Conservation (phyloP, 495 filamentous ascomycete species). For the Friedmanniomyces simplex region DNA sequence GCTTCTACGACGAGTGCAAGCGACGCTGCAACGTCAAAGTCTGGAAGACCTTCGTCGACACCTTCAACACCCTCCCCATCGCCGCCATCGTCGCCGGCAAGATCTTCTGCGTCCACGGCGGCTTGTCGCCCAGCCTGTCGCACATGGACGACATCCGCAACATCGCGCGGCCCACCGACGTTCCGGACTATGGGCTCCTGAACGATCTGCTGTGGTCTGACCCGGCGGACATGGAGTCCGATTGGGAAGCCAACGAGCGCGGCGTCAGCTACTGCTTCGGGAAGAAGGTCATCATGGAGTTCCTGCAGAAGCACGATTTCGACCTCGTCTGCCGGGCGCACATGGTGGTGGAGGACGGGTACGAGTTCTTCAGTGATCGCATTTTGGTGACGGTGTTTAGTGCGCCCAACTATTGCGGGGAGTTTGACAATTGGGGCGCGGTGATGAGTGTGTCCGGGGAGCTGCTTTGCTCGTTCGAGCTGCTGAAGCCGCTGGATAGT, state of each 20-base stretch:
- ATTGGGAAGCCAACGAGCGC: constrained; percentile 96
- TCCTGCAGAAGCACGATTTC: constrained; percentile 89
- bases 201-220: constrained; percentile 98
- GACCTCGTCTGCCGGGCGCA: constrained; percentile 94
- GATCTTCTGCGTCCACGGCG: constrained; percentile 98
- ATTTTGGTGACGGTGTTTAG: constrained; percentile 96
- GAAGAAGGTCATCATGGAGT: constrained; percentile 96
- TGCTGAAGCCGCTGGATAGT: constrained; percentile 95
- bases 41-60: constrained; percentile 98
- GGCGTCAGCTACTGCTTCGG: constrained; percentile 98
- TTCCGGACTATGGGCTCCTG: constrained; percentile 91
- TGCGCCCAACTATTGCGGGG: constrained; percentile 96
- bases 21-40: constrained; percentile 94
- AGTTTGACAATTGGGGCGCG: constrained; percentile 99
- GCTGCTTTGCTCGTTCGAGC: constrained; percentile 91
- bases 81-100: constrained; percentile 94
- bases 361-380: constrained; percentile 96
- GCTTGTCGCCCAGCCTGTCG: constrained; percentile 77
- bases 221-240: constrained; percentile 87
- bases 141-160: constrained; percentile 99
- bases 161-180: constrained; percentile 91
- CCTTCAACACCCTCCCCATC: constrained; percentile 92
- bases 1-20: constrained; percentile 97
- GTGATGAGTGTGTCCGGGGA: constrained; percentile 96
- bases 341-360: constrained; percentile 99